phyloP scores from a whole-genome alignment of 805 yeast genomes.

The Barnettozyma populi region DNA sequence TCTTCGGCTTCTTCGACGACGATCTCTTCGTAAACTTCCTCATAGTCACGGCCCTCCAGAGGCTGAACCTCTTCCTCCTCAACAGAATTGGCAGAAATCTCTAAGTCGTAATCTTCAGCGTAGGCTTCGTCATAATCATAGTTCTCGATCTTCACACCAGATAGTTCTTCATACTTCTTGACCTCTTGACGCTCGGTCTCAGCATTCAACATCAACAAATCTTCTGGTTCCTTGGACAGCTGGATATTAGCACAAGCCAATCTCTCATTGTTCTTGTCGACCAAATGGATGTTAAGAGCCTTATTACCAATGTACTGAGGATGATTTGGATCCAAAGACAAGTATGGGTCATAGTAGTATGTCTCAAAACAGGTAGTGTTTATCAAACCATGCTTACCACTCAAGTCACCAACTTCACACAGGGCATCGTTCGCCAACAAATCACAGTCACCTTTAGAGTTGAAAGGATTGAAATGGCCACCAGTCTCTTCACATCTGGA shows the following conservation, averaged over 20 bases:
- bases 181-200: constrained; percentile 25
- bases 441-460: constrained; percentile 50
- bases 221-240: constrained; percentile 25
- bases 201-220: constrained; percentile 22
- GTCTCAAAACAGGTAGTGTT: constrained; percentile 65
- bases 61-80: constrained; percentile 1
- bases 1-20: constrained; percentile 8
- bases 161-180: constrained; percentile 21
- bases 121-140: not conserved
- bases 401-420: constrained; percentile 70
- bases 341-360: constrained; percentile 56
- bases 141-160: constrained; percentile 16
- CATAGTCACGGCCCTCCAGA: not conserved
- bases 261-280: constrained; percentile 39
- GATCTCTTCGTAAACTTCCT: constrained; percentile 7
- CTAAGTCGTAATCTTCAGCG: not conserved
- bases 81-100: not conserved
- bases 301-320: constrained; percentile 56
- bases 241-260: constrained; percentile 60
- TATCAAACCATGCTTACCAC: constrained; percentile 74
- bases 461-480: constrained; percentile 58
- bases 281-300: constrained; percentile 52
- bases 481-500: constrained; percentile 53
- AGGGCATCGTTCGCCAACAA: constrained; percentile 42
- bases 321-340: constrained; percentile 52